These are phyloP conservation scores for Tephrocybe sp. DNA, from an alignment of 768 basidiomycete species.

Conservation along the genomic window DNA sequence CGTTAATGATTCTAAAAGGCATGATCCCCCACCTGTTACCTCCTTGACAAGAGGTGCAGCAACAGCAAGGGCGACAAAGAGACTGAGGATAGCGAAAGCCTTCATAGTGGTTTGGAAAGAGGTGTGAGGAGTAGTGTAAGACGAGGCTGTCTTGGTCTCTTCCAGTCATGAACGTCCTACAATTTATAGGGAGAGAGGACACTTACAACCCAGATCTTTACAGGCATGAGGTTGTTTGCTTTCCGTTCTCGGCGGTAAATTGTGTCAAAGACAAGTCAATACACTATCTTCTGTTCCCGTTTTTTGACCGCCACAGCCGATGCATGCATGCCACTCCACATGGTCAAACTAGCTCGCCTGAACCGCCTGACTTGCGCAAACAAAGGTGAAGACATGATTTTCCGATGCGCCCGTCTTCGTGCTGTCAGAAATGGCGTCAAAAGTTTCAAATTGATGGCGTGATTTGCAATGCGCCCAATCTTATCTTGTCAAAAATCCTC, in stretches of 20 bases:
- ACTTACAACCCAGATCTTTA: not conserved
- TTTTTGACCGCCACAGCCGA: not conserved
- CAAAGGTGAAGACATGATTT: not conserved
- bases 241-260: constrained; percentile 3
- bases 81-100: constrained; percentile 3
- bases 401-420: not conserved
- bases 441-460: not conserved
- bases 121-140: not conserved
- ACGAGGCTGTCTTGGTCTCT: constrained; percentile 4
- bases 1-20: too few relatives aligned
- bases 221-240: not conserved
- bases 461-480: not conserved
- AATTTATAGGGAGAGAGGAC: not conserved
- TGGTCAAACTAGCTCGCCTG: not conserved
- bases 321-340: not conserved
- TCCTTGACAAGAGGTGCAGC: constrained; percentile 8
- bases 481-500: constrained; percentile 3
- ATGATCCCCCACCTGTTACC: not conserved
- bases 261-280: constrained; percentile 1
- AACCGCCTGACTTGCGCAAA: not conserved
- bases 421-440: not conserved
- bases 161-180: not conserved
- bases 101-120: constrained; percentile 1
- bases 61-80: constrained; percentile 8
- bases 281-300: not conserved